Evolutionary conservation across 2,329 filamentous ascomycete species (phyloP), one percentile per base, ranked within the genome.

Genomic region (Fusarium tricinctum): DNA sequence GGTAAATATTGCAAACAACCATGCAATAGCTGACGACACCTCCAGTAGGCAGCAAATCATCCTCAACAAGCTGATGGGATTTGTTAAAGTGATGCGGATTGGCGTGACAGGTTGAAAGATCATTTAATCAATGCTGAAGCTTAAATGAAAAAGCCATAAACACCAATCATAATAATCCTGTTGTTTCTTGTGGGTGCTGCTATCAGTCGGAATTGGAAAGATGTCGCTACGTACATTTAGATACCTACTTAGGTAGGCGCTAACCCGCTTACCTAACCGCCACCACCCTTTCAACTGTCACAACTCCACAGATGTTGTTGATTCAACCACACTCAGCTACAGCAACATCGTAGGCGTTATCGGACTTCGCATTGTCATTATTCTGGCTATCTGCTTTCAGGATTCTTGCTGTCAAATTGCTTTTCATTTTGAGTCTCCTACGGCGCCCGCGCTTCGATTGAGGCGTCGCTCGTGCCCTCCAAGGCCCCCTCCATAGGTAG

Each of bases 251-350:
- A 23, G 22, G 22, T 23, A 52, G 52, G 52, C 20, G 46, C 23
- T 35, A 42, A 43, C n/a, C 9, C 54, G 54, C 56, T 64, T 66
- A 53, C 57, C 59, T 69, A 69, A 69, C 61, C 22, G 30, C 35
- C 35, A 38, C 35, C 33, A 46, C 26, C 54, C 39, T 52, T 33
- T 62, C 52, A 58, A 56, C 48, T 70, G 46, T 51, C 67, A 71
- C 57, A 65, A 51, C 74, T 74, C 66, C 76, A 73, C 74, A 73
- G 73, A 64, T 47, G 62, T 66, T 59, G 68, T 66, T 59, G 68
- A 77, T 76, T 73, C 74, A 78, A 73, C 70, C 71, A 73, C 66
- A 57, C 40, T 54, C 56, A 38, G 48, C 38, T 69, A 59, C 53
- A 44, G 23, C 52, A 71, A 46, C 46, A 42, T 53, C 33, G 20